A percentile compares a stretch with the other conserved stretches of the same genome.
Evolutionary conservation across 1,284 basidiomycete species (phyloP).

Genomic region (Pseudozyma sp.): DNA sequence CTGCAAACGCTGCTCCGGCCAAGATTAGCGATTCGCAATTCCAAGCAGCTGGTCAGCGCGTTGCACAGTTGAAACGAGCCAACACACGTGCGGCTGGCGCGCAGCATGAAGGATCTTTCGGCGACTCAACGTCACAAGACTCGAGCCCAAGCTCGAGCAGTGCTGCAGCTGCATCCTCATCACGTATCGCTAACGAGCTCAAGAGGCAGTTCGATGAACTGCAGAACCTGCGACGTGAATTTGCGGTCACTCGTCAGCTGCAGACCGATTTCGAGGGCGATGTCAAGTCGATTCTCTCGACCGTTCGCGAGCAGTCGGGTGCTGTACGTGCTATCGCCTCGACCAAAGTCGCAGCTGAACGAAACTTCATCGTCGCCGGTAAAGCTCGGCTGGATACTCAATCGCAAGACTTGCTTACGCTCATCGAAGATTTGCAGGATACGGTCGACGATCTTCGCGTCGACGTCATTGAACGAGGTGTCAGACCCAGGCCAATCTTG

Average conservation of each 20-base stretch:
- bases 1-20: slow-evolving; percentile 31
- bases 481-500: slow-evolving; percentile 82
- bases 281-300: slow-evolving; percentile 84
- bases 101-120: slow-evolving; percentile 11
- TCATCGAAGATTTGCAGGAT: slow-evolving; percentile 93
- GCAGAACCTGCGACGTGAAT: slow-evolving; percentile 88
- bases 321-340: slow-evolving; percentile 81
- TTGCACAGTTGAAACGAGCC: slow-evolving; percentile 58
- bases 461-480: slow-evolving; percentile 88
- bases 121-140: background rate
- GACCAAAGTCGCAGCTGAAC: slow-evolving; percentile 81
- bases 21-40: slow-evolving; percentile 66
- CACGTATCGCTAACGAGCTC: slow-evolving; percentile 74
- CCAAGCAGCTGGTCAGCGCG: slow-evolving; percentile 61
- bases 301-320: slow-evolving; percentile 83
- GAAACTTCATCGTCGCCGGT: slow-evolving; percentile 89
- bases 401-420: slow-evolving; percentile 89
- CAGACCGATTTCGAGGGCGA: slow-evolving; percentile 92
- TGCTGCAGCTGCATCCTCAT: slow-evolving; percentile 7
- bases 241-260: slow-evolving; percentile 91
- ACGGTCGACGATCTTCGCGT: slow-evolving; percentile 89
- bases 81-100: slow-evolving; percentile 35
- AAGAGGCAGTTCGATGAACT: slow-evolving; percentile 94
- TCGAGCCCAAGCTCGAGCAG: background rate
- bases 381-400: slow-evolving; percentile 88